Evolutionary conservation across 2,329 filamentous ascomycete genomes (phyloP).

Genomic region (Teratosphaeria zuluensis): DNA sequence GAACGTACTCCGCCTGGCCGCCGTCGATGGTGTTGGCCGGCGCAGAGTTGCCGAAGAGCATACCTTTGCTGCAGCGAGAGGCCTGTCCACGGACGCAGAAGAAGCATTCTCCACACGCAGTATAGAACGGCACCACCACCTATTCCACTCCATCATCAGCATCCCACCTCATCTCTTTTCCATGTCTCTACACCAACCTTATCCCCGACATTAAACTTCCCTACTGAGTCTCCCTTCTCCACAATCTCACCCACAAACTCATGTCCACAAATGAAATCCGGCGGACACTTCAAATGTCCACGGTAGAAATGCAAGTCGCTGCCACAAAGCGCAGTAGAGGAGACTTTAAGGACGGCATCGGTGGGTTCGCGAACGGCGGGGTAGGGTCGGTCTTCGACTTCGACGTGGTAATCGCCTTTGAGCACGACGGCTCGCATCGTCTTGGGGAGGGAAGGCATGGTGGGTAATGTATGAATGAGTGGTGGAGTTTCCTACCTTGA

Average conservation of each 20-base stretch:
- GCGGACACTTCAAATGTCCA: slow-evolving; percentile 61
- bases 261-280: slow-evolving; percentile 60
- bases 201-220: slow-evolving; percentile 62
- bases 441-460: slow-evolving; percentile 14
- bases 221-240: slow-evolving; percentile 58
- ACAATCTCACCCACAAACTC: slow-evolving; percentile 75
- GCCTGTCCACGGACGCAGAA: slow-evolving; percentile 72
- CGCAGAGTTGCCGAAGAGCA: slow-evolving; percentile 51
- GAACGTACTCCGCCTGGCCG: slow-evolving; percentile 39
- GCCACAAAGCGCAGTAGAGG: slow-evolving; percentile 76
- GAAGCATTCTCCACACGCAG: slow-evolving; percentile 69
- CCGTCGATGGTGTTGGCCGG: slow-evolving; percentile 25
- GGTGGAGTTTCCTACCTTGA: background rate
- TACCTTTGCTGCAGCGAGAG: slow-evolving; percentile 61
- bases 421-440: slow-evolving; percentile 88
- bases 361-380: slow-evolving; percentile 60
- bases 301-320: slow-evolving; percentile 83
- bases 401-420: slow-evolving; percentile 59
- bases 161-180: background rate
- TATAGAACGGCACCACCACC: slow-evolving; percentile 75
- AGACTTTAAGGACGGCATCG: slow-evolving; percentile 76
- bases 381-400: slow-evolving; percentile 68
- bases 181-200: slow-evolving; percentile 13
- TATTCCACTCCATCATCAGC: slow-evolving; percentile 23
- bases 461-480: background rate